Base-by-base conservation (phyloP, 2,329 filamentous ascomycete species). In the Phialophora macrospora region DNA sequence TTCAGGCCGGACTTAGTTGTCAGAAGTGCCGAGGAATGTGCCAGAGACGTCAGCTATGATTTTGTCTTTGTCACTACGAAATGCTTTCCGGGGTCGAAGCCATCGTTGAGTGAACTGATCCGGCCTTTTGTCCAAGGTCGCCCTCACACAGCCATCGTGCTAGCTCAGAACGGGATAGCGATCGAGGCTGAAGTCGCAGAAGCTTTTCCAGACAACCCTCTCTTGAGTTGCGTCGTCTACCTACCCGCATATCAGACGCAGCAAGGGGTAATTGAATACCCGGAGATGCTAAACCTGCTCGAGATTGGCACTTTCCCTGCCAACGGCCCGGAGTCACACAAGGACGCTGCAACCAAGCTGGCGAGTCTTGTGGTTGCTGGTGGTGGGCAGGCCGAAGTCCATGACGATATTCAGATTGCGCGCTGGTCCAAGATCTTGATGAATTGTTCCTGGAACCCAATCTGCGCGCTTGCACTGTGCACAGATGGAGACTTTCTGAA, bases 1-100 rank as follows among this genome's bases (percentile, higher is more conserved):
- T 92, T 90, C 78, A 78, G 69, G 46, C 85, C 90, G 4, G 76
- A 87, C 64, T 81, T 83, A 55, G 87, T 86, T 12, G 90, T 87
- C 73, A 82, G 86, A 20, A 87, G 82, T 44, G 83, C 85, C 12
- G 80, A 80, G 11, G 84, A 85, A 26, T 87, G 74, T 71, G 72
- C 80, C 34, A 64, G 61, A 75, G 64, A 69, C 24, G 32, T 52
- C 58, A 24, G 28, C 1, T 88, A 82, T 72, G 83, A 88, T 73
- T 88, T 82, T 68, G 79, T 88, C 44, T 73, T 88, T 6, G 78
- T 84, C 38, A 79, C 81, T 3, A 88, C 85, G 11, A 88, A 89
- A 72, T 87, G 86, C 68, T 75, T 85, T 32, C 80, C 85, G 2
- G 86, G 88, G 56, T 72, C 83, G 8, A 74, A 77, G 0, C 85